Conservation (phyloP, 2,329 filamentous ascomycete genomes). For the Exophiala spinifera region DNA sequence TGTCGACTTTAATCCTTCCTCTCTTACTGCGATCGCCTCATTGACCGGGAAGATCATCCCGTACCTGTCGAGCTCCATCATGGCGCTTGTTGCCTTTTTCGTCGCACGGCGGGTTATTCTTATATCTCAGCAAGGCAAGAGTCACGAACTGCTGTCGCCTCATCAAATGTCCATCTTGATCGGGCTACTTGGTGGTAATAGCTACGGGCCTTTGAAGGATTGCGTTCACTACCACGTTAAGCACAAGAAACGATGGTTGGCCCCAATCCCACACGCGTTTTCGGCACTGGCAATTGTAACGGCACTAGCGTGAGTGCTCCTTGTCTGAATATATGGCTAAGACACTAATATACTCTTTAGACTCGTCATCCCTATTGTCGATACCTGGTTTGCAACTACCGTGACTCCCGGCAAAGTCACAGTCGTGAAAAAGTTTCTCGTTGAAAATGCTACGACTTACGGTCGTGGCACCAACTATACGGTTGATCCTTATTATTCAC, state of each 20-base stretch:
- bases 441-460: neutral
- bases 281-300: slow-evolving; percentile 1
- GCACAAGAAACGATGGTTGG: neutral
- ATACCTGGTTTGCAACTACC: slow-evolving; percentile 7
- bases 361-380: slow-evolving; percentile 1
- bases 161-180: slow-evolving; percentile 8
- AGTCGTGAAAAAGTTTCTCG: neutral
- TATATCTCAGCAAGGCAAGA: slow-evolving; percentile 6
- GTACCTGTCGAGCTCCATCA: slow-evolving; percentile 16
- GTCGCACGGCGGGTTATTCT: slow-evolving; percentile 13
- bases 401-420: slow-evolving; percentile 3
- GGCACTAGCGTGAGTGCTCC: too few species aligned
- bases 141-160: slow-evolving; percentile 3
- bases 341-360: neutral
- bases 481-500: slow-evolving; percentile 2
- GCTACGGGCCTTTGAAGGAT: slow-evolving; percentile 4
- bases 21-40: slow-evolving; percentile 16
- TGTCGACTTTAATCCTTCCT: slow-evolving; percentile 18
- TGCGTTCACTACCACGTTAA: slow-evolving; percentile 1
- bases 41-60: slow-evolving; percentile 19
- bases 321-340: too few species aligned
- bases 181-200: slow-evolving; percentile 1
- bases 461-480: neutral
- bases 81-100: slow-evolving; percentile 18
- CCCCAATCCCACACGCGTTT: slow-evolving; percentile 10